Conservation (phyloP, 75 land plant species). For the Adiantum capillusveneris region DNA sequence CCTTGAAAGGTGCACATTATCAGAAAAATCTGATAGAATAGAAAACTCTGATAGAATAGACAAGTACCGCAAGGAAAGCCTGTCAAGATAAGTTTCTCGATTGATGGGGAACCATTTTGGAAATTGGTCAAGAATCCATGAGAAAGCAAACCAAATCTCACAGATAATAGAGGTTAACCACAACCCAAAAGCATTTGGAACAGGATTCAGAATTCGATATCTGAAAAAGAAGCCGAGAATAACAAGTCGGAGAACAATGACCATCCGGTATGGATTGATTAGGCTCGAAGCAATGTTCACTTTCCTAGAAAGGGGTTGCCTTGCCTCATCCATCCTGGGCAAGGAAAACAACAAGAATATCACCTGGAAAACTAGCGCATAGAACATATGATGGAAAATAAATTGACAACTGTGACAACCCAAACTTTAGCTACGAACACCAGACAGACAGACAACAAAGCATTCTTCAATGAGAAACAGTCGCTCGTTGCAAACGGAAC, state of each 20-base stretch:
- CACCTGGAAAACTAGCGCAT: too few species aligned
- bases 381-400: too few species aligned
- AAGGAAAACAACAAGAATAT: constrained; percentile 2
- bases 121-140: constrained; percentile 74
- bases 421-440: too few species aligned
- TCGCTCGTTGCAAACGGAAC: too few species aligned
- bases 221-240: constrained; percentile 59
- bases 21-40: too few species aligned
- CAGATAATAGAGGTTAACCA: constrained; percentile 66
- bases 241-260: constrained; percentile 55
- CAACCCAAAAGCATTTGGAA: constrained; percentile 41
- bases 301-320: constrained; percentile 63
- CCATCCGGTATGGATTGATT: constrained; percentile 65
- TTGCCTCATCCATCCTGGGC: constrained; percentile 63
- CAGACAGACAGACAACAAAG: too few species aligned
- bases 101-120: constrained; percentile 71
- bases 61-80: constrained; percentile 39
- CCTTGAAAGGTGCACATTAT: too few species aligned
- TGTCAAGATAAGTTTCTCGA: constrained; percentile 61
- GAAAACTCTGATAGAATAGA: too few species aligned
- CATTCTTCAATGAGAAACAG: too few species aligned
- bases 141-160: constrained; percentile 67
- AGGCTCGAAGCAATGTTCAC: constrained; percentile 45
- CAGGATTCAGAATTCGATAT: constrained; percentile 58
- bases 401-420: too few species aligned